These are phyloP conservation scores for Eucalyptus rudis DNA, from an alignment of 345 rosid species.

Conservation along the genomic window DNA sequence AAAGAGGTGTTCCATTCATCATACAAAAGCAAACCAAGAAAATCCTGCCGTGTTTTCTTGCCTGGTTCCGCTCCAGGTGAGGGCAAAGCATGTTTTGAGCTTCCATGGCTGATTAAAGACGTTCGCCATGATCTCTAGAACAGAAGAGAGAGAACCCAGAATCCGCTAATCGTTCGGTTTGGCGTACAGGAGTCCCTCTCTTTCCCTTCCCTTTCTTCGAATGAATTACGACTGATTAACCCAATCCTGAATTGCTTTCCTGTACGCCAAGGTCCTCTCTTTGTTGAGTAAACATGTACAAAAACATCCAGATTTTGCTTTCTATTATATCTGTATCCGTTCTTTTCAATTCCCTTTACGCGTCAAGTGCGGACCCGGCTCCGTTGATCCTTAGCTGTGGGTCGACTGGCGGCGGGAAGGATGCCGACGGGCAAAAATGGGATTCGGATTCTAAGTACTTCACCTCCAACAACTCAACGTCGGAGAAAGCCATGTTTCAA, in stretches of 20 bases:
- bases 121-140: background rate
- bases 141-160: background rate
- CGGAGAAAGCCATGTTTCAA: constrained; percentile 34
- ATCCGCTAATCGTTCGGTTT: background rate
- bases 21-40: background rate
- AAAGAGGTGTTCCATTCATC: background rate
- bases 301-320: background rate
- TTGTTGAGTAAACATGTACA: background rate
- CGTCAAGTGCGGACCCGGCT: background rate
- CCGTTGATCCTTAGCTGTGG: constrained; percentile 38
- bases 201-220: background rate
- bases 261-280: background rate
- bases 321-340: background rate
- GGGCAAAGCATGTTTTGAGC: background rate
- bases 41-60: constrained; percentile 16
- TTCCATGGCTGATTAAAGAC: constrained; percentile 2
- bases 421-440: constrained; percentile 56
- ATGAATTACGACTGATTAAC: background rate
- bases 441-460: constrained; percentile 41
- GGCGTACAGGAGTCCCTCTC: background rate
- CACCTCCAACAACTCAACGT: constrained; percentile 8
- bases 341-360: background rate
- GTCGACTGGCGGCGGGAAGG: constrained; percentile 24
- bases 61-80: constrained; percentile 20
- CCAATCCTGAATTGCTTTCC: background rate